These are phyloP conservation scores for Cystobasidium tubakii DNA, from an alignment of 768 basidiomycete species.

Conservation along the genomic window DNA sequence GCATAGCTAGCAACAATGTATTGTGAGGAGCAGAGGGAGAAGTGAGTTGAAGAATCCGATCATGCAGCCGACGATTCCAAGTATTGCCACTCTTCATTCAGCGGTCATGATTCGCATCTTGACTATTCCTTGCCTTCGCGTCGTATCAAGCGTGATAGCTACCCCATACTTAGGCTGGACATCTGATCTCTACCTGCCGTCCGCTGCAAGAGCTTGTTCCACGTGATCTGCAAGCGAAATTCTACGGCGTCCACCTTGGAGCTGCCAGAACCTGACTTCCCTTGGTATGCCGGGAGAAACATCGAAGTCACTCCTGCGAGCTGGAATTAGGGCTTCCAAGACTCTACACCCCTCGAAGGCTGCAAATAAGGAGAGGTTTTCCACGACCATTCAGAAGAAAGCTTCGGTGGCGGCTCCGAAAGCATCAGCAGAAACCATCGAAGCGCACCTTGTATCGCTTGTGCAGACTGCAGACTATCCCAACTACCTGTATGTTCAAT, in stretches of 20 bases:
- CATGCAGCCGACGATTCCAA: no score
- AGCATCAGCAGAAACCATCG: conserved; percentile 4
- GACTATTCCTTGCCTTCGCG: no score
- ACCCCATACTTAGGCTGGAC: no score
- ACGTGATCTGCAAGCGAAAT: background rate
- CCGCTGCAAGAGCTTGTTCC: no score
- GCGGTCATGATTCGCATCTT: no score
- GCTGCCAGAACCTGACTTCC: background rate
- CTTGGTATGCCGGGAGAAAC: background rate
- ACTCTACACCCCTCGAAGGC: no score
- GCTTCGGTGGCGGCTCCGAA: background rate
- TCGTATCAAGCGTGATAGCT: no score
- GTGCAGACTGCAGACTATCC: conserved; percentile 21
- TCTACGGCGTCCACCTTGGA: background rate
- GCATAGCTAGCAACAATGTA: background rate
- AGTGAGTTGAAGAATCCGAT: no score
- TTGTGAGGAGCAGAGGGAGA: no score
- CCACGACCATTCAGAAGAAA: background rate
- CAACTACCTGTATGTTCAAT: conserved; percentile 15
- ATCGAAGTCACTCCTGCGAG: background rate
- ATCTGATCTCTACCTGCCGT: no score
- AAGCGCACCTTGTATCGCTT: conserved; percentile 5
- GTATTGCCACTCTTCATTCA: no score
- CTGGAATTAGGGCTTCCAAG: background rate
- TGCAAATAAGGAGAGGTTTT: background rate